Evolutionary conservation across 371 early-diverging fungal species (phyloP).

Genomic region (Rhizopus sp.): DNA sequence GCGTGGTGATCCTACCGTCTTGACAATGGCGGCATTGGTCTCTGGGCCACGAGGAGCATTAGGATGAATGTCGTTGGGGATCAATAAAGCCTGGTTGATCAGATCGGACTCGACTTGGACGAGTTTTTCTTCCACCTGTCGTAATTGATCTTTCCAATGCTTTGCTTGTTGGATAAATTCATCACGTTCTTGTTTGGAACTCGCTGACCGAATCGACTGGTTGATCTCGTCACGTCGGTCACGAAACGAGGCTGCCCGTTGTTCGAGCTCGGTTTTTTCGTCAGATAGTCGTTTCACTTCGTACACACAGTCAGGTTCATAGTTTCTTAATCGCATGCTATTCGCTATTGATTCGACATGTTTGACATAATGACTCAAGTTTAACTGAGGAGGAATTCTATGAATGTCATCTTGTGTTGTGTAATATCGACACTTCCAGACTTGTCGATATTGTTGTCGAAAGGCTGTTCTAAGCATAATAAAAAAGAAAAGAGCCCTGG

Average conservation of each 20-base stretch:
- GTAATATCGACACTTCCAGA: too few species aligned
- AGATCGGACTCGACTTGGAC: constrained; percentile 16
- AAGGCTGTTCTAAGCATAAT: too few species aligned
- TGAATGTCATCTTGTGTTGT: constrained; percentile 17
- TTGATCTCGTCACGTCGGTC: constrained; percentile 21
- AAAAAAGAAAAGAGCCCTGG: too few species aligned
- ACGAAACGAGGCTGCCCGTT: constrained; percentile 2
- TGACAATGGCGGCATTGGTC: constrained; percentile 54
- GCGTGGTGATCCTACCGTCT: constrained; percentile 44
- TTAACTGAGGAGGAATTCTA: constrained; percentile 54
- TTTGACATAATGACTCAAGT: constrained; percentile 61
- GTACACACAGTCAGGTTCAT: constrained; percentile 42
- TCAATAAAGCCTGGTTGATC: constrained; percentile 47
- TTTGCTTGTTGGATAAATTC: constrained; percentile 23
- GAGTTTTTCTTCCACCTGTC: constrained; percentile 14
- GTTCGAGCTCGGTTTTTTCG: constrained; percentile 22
- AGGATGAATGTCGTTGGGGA: constrained; percentile 77
- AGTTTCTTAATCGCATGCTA: constrained; percentile 61
- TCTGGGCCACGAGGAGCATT: constrained; percentile 71
- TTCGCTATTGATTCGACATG: constrained; percentile 47
- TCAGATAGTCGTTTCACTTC: constrained; percentile 57
- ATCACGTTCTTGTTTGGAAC: constrained; percentile 11
- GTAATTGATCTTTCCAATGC: constrained; percentile 25
- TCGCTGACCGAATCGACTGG: constrained; percentile 17
- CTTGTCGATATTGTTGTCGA: too few species aligned